Conservation (phyloP, 148 eudicot species). For the Spergularia marina region DNA sequence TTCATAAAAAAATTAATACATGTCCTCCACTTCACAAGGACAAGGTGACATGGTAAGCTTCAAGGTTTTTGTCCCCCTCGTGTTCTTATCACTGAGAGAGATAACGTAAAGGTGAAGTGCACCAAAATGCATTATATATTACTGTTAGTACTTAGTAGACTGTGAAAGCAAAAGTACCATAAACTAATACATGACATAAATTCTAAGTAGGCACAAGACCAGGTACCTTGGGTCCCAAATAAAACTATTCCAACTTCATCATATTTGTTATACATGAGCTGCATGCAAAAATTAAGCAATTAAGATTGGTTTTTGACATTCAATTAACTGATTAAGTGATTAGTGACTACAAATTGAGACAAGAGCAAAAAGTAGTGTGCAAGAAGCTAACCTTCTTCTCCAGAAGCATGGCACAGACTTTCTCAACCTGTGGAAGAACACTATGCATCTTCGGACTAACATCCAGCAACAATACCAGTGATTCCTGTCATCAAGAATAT, state of each 20-base stretch:
- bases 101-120: background rate
- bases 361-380: background rate
- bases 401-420: conserved; percentile 74
- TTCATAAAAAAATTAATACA: background rate
- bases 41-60: background rate
- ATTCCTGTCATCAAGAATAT: conserved; percentile 50
- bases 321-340: background rate
- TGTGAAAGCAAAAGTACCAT: background rate
- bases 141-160: background rate
- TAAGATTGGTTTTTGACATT: background rate
- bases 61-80: background rate
- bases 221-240: conserved; percentile 92
- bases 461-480: conserved; percentile 75
- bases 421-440: conserved; percentile 74
- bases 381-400: conserved; percentile 70
- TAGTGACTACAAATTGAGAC: conserved; percentile 5
- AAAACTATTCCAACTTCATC: conserved; percentile 88
- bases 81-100: background rate
- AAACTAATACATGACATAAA: background rate
- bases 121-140: background rate
- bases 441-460: conserved; percentile 86
- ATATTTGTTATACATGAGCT: conserved; percentile 72
- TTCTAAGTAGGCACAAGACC: conserved; percentile 7
- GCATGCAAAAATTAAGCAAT: conserved; percentile 30
- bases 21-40: background rate